phyloP scores from a whole-genome alignment of 2,329 filamentous ascomycete species.

The Sporothrix luriei region DNA sequence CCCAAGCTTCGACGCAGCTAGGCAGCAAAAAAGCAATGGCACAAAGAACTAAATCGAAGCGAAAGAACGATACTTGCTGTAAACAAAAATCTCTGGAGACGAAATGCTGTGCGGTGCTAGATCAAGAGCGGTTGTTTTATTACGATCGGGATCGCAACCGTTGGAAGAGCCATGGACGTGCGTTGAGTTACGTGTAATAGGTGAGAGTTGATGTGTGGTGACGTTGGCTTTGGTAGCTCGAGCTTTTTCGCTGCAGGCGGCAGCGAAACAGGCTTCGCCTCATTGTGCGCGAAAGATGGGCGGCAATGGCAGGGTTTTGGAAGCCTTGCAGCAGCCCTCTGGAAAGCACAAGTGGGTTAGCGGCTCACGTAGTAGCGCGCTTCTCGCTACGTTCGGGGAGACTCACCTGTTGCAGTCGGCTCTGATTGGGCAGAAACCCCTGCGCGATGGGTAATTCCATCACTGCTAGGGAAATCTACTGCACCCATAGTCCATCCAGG shows the following conservation, averaged over 20 bases:
- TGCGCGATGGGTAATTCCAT: not conserved
- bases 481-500: too few species aligned
- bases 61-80: not conserved
- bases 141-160: not conserved
- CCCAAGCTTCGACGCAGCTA: constrained; percentile 3
- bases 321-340: constrained; percentile 12
- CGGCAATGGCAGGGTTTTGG: constrained; percentile 11
- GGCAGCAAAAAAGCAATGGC: constrained; percentile 1
- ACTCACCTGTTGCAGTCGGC: not conserved
- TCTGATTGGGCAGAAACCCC: not conserved
- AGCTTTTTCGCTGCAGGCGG: not conserved
- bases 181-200: constrained; percentile 8
- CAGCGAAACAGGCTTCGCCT: constrained; percentile 4
- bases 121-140: not conserved
- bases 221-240: constrained; percentile 24
- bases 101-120: not conserved
- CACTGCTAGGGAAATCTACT: too few species aligned
- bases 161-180: not conserved
- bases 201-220: constrained; percentile 17
- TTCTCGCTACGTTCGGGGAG: not conserved
- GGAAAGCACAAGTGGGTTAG: not conserved
- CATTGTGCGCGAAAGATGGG: not conserved
- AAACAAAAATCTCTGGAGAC: not conserved
- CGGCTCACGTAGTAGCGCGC: not conserved
- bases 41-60: not conserved